phyloP scores from a whole-genome alignment of 305 asterid genomes.

The Rubia tinctorum region DNA sequence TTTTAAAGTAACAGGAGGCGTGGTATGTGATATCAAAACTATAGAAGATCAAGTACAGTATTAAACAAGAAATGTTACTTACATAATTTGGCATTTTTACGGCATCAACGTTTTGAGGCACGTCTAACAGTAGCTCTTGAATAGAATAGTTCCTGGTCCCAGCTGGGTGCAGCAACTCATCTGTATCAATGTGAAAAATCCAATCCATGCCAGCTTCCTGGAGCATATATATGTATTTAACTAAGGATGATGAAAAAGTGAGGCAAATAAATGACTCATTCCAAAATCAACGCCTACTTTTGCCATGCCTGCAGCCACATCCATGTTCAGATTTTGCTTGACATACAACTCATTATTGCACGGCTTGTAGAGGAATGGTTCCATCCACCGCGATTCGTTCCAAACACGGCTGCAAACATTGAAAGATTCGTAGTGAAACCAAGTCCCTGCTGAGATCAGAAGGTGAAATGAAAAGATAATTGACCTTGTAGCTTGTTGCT shows the following conservation, averaged over 20 bases:
- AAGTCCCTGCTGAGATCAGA: background rate
- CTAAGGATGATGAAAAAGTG: background rate
- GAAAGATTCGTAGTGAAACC: constrained; percentile 19
- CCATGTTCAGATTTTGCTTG: constrained; percentile 94
- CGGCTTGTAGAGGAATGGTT: constrained; percentile 73
- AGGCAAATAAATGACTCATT: background rate
- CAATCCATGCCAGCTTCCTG: constrained; percentile 93
- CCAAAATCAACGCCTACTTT: constrained; percentile 51
- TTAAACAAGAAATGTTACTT: constrained; percentile 23
- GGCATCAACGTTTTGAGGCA: constrained; percentile 74
- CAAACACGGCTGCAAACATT: constrained; percentile 65
- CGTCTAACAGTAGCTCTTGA: constrained; percentile 65
- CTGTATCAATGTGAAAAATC: constrained; percentile 94
- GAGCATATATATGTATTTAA: constrained; percentile 7
- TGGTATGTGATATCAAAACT: background rate
- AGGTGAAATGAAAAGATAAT: too few species aligned
- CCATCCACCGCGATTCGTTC: constrained; percentile 63
- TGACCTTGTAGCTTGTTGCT: constrained; percentile 47
- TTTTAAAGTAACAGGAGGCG: background rate
- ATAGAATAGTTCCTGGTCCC: constrained; percentile 83
- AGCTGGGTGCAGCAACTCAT: constrained; percentile 86
- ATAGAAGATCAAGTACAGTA: background rate
- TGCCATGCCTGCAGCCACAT: constrained; percentile 94
- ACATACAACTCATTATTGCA: constrained; percentile 96
- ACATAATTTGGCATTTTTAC: constrained; percentile 88